Conservation (phyloP, 129 eudicot species). For the Helianthus annuus region DNA sequence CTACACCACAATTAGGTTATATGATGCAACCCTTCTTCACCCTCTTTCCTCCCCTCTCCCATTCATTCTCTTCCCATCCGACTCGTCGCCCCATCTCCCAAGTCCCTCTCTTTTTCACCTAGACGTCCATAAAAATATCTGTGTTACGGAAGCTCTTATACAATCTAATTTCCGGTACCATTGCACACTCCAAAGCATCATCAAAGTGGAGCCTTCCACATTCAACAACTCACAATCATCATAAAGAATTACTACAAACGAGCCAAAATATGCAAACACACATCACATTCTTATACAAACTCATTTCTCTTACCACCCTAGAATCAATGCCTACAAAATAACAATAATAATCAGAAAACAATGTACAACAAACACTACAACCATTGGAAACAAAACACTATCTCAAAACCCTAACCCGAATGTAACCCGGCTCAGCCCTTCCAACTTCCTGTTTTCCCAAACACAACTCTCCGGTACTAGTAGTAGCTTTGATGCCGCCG, state of each 20-base stretch:
- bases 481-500: conserved; percentile 69
- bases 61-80: too few relatives aligned
- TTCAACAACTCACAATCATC: conserved; percentile 27
- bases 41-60: too few relatives aligned
- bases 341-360: neutral
- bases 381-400: conserved; percentile 11
- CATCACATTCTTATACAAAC: conserved; percentile 33
- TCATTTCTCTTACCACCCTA: conserved; percentile 16
- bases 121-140: too few relatives aligned
- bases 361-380: conserved; percentile 38
- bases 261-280: conserved; percentile 15
- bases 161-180: too few relatives aligned
- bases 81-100: too few relatives aligned
- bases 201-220: too few relatives aligned
- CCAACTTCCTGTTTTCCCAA: conserved; percentile 76
- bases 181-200: too few relatives aligned
- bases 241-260: conserved; percentile 29
- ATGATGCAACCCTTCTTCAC: too few relatives aligned
- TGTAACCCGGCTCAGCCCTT: conserved; percentile 60
- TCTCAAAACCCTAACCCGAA: conserved; percentile 69
- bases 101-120: too few relatives aligned
- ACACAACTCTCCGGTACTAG: conserved; percentile 59
- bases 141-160: too few relatives aligned
- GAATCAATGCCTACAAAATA: conserved; percentile 15
- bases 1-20: too few relatives aligned